A percentile compares a stretch with the other conserved stretches of the same genome.
Evolutionary conservation across 116 monocot genomes (phyloP).

Genomic region (Zostera marina): DNA sequence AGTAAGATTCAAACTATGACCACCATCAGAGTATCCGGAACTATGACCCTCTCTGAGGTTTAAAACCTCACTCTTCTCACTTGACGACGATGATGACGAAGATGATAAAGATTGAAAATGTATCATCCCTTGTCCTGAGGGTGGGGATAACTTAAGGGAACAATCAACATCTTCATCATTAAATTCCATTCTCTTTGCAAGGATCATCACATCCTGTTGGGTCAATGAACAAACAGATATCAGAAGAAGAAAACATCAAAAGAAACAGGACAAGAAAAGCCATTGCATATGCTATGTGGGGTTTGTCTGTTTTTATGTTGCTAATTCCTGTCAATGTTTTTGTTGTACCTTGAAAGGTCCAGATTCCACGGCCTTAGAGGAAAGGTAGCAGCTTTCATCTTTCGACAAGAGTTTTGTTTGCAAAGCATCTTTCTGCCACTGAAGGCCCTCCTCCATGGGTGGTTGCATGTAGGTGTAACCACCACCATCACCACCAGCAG

Average conservation of each 20-base stretch:
- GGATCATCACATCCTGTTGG: not conserved
- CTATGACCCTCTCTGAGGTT: not conserved
- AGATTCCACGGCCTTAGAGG: constrained; percentile 45
- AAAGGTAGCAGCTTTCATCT: no score
- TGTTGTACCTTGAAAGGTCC: constrained; percentile 38
- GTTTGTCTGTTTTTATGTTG: not conserved
- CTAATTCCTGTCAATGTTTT: not conserved
- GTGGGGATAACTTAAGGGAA: constrained; percentile 33
- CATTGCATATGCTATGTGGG: not conserved
- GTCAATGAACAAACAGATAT: not conserved
- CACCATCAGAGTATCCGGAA: not conserved
- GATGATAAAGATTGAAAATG: no score
- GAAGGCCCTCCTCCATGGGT: constrained; percentile 18
- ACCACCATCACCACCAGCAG: constrained; percentile 6
- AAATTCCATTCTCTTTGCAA: not conserved
- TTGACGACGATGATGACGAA: constrained; percentile 15
- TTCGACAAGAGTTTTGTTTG: constrained; percentile 16
- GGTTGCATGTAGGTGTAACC: constrained; percentile 57
- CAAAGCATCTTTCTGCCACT: constrained; percentile 23
- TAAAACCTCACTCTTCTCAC: constrained; percentile 23
- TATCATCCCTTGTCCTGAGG: constrained; percentile 7
- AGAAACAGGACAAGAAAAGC: not conserved
- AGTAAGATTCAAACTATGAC: not conserved
- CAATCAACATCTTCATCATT: constrained; percentile 5
- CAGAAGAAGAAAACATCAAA: not conserved